phyloP scores from a whole-genome alignment of 2,329 filamentous ascomycete genomes.

The Penicillium verrucosum region DNA sequence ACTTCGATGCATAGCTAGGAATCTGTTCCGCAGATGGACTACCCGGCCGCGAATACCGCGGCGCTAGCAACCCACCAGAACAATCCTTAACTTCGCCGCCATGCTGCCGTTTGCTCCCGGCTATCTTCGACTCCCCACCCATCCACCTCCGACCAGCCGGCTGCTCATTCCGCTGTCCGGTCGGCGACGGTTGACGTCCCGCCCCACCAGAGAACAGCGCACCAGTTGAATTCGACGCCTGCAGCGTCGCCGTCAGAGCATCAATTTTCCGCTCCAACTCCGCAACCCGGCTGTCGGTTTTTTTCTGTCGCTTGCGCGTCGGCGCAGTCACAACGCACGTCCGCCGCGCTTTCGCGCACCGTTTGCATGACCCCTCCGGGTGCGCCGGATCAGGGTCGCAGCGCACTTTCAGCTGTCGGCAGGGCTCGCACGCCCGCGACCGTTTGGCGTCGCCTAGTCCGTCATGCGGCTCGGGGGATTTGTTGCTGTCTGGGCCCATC shows the following conservation, averaged over 20 bases:
- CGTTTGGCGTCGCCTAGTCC: constrained; percentile 57
- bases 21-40: constrained; percentile 23
- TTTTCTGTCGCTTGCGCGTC: constrained; percentile 79
- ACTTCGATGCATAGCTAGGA: constrained; percentile 13
- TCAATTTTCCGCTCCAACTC: constrained; percentile 93
- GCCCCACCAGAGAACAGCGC: constrained; percentile 12
- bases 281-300: constrained; percentile 82
- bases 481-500: constrained; percentile 1
- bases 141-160: constrained; percentile 32
- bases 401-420: constrained; percentile 73
- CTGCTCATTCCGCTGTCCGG: constrained; percentile 33
- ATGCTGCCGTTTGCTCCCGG: constrained; percentile 32
- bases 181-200: constrained; percentile 24
- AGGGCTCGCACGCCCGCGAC: constrained; percentile 70
- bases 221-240: constrained; percentile 48
- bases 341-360: constrained; percentile 77
- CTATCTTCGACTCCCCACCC: constrained; percentile 10
- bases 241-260: constrained; percentile 74
- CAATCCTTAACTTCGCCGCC: constrained; percentile 30
- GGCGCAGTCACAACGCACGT: constrained; percentile 74
- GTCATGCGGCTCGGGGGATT: constrained; percentile 17
- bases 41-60: constrained; percentile 23
- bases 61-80: constrained; percentile 13
- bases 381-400: constrained; percentile 71
- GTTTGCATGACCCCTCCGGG: constrained; percentile 63